These are phyloP conservation scores for Boletellus sp. DNA, from an alignment of 768 basidiomycete species.

Conservation along the genomic window DNA sequence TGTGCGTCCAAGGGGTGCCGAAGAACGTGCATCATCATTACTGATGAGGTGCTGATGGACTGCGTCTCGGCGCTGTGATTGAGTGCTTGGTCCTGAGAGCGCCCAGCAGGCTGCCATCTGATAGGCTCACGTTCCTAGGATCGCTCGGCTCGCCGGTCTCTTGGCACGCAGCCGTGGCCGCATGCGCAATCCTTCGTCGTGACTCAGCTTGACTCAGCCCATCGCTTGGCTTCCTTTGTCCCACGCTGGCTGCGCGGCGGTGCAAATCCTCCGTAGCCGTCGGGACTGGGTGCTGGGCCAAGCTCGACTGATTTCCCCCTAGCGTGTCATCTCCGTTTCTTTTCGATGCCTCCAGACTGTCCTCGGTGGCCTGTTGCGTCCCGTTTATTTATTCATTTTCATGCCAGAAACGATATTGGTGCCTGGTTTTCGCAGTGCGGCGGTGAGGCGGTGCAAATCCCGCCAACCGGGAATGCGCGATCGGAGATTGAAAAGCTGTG, in stretches of 20 bases:
- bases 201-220: conserved; percentile 7
- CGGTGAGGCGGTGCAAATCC: conserved; percentile 19
- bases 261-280: conserved; percentile 15
- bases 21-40: too few species aligned
- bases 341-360: not conserved
- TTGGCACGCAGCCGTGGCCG: not conserved
- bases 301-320: not conserved
- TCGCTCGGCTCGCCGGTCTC: conserved; percentile 4
- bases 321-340: not conserved
- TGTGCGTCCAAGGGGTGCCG: not conserved
- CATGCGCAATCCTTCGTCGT: not conserved
- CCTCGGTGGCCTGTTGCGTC: not conserved
- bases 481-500: conserved; percentile 38
- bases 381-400: not conserved
- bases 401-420: not conserved
- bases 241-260: conserved; percentile 5
- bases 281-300: conserved; percentile 7
- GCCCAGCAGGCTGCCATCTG: not conserved
- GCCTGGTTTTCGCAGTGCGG: conserved; percentile 3
- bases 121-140: conserved; percentile 9
- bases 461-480: conserved; percentile 22
- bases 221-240: not conserved
- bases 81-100: not conserved
- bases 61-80: not conserved
- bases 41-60: not conserved